A percentile compares a stretch with the other conserved stretches of the same genome.
Conservation (phyloP, 1,139 yeast genomes). For the Candida anutae region DNA sequence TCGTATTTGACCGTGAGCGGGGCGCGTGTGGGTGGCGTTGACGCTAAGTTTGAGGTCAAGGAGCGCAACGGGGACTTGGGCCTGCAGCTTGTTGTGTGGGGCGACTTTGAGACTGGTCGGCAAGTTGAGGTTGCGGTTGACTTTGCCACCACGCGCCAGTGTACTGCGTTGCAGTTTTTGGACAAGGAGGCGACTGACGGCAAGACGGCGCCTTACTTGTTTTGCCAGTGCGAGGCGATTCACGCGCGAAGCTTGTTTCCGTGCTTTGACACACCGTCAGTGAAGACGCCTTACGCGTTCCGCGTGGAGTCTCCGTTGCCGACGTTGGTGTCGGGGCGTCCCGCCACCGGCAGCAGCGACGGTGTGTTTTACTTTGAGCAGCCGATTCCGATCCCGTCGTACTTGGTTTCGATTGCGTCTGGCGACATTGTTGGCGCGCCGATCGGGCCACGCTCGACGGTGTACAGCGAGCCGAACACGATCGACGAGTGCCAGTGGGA, state of each 20-base stretch:
- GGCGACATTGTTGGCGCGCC: constrained; percentile 65
- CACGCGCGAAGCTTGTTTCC: constrained; percentile 88
- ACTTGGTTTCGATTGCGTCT: constrained; percentile 76
- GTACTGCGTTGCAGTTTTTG: constrained; percentile 86
- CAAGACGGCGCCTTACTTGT: constrained; percentile 61
- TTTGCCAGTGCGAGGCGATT: constrained; percentile 87
- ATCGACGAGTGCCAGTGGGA: constrained; percentile 69
- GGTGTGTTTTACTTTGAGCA: constrained; percentile 51
- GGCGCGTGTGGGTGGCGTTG: constrained; percentile 38
- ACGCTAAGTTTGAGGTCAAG: constrained; percentile 58
- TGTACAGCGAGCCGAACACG: constrained; percentile 69
- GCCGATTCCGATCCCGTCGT: constrained; percentile 79
- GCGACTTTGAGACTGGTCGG: constrained; percentile 1
- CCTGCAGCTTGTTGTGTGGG: neutral
- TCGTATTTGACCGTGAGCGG: constrained; percentile 49
- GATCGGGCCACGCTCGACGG: constrained; percentile 83
- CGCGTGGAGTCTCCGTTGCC: constrained; percentile 57
- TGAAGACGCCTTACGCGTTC: constrained; percentile 60
- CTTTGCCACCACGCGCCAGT: constrained; percentile 61
- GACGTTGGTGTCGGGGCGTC: constrained; percentile 65
- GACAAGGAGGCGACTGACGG: constrained; percentile 77
- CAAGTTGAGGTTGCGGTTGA: constrained; percentile 31
- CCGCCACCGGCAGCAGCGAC: constrained; percentile 16
- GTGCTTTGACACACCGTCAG: constrained; percentile 84
- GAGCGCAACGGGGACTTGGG: constrained; percentile 27